Percentiles rank a stretch among this genome's conserved stretches.
Evolutionary conservation across 1,139 yeast species (phyloP).

Genomic region (Lodderomyces orthopsilosis): DNA sequence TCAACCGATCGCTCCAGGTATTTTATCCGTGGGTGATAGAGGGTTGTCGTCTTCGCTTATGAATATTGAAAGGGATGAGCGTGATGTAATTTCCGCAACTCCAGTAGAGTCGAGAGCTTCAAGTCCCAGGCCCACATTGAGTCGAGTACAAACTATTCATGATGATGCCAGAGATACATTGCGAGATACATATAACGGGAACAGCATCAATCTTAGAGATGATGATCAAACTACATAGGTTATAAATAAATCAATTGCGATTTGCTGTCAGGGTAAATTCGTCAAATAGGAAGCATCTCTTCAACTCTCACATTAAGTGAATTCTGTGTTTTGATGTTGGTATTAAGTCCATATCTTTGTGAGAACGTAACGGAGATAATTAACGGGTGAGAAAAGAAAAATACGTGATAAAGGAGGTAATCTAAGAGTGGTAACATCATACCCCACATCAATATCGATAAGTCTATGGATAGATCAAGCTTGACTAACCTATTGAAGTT

Average conservation of each 20-base stretch:
- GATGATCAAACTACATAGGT: conserved; percentile 11
- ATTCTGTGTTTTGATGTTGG: too few relatives aligned
- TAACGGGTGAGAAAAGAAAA: too few relatives aligned
- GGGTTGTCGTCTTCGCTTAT: conserved; percentile 19
- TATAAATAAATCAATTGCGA: background rate
- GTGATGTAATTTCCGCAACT: conserved; percentile 1
- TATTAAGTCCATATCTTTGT: too few relatives aligned
- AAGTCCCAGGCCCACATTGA: conserved; percentile 21
- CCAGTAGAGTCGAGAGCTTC: conserved; percentile 14
- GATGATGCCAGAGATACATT: conserved; percentile 11
- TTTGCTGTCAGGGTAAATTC: too few relatives aligned
- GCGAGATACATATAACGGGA: conserved; percentile 22
- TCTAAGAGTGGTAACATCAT: too few relatives aligned
- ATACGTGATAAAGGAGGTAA: too few relatives aligned
- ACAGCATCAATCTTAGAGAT: conserved; percentile 19
- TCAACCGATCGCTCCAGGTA: conserved; percentile 16
- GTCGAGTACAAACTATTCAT: conserved; percentile 23
- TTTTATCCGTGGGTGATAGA: conserved; percentile 20
- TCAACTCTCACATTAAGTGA: too few relatives aligned
- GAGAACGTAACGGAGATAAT: too few relatives aligned
- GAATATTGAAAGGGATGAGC: conserved; percentile 14
- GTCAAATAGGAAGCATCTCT: too few relatives aligned
- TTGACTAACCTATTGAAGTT: conserved; percentile 32
- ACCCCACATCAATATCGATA: background rate
- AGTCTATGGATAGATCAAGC: conserved; percentile 26